These are phyloP conservation scores for Scleroderma bovista DNA, from an alignment of 768 basidiomycete species.

Conservation along the genomic window DNA sequence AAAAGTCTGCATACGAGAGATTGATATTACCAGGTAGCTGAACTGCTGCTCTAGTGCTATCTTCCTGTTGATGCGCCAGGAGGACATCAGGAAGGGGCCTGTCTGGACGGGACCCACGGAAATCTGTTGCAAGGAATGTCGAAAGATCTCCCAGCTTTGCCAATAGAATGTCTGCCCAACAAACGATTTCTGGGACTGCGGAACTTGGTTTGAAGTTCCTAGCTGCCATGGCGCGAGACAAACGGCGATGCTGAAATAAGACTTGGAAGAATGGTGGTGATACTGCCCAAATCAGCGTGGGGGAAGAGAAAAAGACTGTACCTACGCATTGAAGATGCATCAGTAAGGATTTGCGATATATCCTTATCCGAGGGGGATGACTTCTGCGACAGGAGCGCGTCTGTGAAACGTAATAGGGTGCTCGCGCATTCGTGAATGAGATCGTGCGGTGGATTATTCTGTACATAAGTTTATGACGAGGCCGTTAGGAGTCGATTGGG, in stretches of 20 bases:
- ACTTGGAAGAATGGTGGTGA: conserved; percentile 25
- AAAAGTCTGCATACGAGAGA: neutral
- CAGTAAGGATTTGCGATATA: conserved; percentile 7
- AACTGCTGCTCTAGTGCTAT: conserved; percentile 50
- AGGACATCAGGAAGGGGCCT: conserved; percentile 24
- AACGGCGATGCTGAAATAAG: conserved; percentile 49
- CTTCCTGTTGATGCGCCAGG: conserved; percentile 41
- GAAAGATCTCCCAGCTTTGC: conserved; percentile 42
- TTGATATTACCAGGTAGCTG: conserved; percentile 57
- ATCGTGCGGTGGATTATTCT: conserved; percentile 32
- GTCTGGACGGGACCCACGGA: conserved; percentile 7
- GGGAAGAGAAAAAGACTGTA: neutral
- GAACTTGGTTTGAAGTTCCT: conserved; percentile 20
- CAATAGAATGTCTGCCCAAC: conserved; percentile 62
- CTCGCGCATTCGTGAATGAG: conserved; percentile 31
- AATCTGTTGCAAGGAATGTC: conserved; percentile 26
- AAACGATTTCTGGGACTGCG: conserved; percentile 37
- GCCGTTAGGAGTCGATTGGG: neutral
- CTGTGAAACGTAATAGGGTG: conserved; percentile 28
- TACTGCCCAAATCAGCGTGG: conserved; percentile 25
- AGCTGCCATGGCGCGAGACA: conserved; percentile 42
- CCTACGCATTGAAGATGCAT: conserved; percentile 18
- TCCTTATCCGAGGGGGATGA: neutral
- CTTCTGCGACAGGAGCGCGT: conserved; percentile 14
- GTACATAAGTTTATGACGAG: conserved; percentile 2